Evolutionary conservation across 2,329 filamentous ascomycete genomes (phyloP), one percentile per base, ranked within the genome.

Genomic region (Alternaria gansuensis): DNA sequence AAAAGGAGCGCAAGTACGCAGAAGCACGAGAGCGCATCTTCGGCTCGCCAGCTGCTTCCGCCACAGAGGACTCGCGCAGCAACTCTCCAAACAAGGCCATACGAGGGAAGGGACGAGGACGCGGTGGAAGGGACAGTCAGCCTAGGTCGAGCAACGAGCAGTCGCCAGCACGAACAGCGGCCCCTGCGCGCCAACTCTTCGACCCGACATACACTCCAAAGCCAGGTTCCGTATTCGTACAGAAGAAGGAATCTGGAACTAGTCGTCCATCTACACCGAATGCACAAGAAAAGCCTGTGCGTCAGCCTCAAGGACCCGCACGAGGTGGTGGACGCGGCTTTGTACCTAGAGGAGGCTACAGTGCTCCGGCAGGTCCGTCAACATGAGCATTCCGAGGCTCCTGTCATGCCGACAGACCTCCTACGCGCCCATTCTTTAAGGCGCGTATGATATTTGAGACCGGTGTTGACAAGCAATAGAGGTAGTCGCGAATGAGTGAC

Each of bases 1-100:
- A 96, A 80, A 97, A 95, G 81, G 91, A 96, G 80, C 88, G 88
- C 56, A 90, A 90, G 60, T 97, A 97, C 75, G 91, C 96, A 61
- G 93, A 97, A 80, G 91, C 89, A 5, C 85, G 94, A 29, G 92
- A 94, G 69, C 90, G 93, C 75, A 89, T 97, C 54, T 94, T 97
- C 77, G 93, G 93, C 21, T 87, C 86, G 23, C 75, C 76, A 31
- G 68, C 70, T 11, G 62, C 77, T 17, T 71, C 76, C 5, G 63
- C 77, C 5, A 67, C 76, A 29, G 77, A 71, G 54, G 71, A 67
- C 59, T 78, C 73, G 34, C 70, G 72, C 45, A 75, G 72, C 28
- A 73, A 76, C 17, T 77, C 76, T 34, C 74, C 74, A 1, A 73
- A 61, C 60, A 73, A 72, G 55, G 53, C 69, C 6, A 64, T 64